Percentiles rank a stretch among this genome's conserved stretches.
phyloP scores from a whole-genome alignment of 2,329 filamentous ascomycete species.

The Cercospora brassicicola region DNA sequence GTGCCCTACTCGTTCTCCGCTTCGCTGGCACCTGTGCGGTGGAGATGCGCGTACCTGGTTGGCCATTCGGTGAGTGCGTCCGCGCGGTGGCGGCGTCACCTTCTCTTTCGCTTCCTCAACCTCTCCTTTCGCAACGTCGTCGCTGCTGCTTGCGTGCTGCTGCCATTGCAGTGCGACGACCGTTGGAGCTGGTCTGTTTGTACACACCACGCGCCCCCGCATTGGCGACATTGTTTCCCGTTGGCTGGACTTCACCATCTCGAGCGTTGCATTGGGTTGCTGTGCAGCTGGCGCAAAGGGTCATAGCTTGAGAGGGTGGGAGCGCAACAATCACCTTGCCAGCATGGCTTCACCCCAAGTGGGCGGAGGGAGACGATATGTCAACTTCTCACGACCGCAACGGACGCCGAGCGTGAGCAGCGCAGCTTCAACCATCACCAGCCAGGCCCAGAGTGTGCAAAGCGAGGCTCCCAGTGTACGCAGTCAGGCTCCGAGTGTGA shows the following conservation, averaged over 20 bases:
- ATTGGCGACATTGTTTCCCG: neutral
- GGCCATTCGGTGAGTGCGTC: neutral
- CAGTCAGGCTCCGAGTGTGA: slow-evolving; percentile 8
- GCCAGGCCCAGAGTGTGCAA: slow-evolving; percentile 3
- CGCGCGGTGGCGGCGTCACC: neutral
- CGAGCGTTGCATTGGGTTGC: neutral
- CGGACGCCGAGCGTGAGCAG: slow-evolving; percentile 21
- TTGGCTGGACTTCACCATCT: neutral
- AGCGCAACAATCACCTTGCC: neutral
- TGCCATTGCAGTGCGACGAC: neutral
- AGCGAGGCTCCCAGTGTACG: slow-evolving; percentile 6
- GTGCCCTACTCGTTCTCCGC: neutral
- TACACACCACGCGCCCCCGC: neutral
- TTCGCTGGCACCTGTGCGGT: neutral
- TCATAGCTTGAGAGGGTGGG: neutral
- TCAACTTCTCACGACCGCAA: slow-evolving; percentile 27
- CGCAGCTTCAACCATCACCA: neutral
- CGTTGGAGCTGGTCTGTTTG: neutral
- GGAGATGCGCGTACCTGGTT: neutral
- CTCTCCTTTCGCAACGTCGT: neutral
- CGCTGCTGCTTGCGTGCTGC: neutral
- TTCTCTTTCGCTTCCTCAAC: neutral
- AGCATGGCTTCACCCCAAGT: neutral
- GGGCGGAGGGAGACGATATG: slow-evolving; percentile 9
- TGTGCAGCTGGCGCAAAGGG: neutral